Evolutionary conservation across 805 yeast genomes (phyloP).

Genomic region (Ogataea pilisensis): DNA sequence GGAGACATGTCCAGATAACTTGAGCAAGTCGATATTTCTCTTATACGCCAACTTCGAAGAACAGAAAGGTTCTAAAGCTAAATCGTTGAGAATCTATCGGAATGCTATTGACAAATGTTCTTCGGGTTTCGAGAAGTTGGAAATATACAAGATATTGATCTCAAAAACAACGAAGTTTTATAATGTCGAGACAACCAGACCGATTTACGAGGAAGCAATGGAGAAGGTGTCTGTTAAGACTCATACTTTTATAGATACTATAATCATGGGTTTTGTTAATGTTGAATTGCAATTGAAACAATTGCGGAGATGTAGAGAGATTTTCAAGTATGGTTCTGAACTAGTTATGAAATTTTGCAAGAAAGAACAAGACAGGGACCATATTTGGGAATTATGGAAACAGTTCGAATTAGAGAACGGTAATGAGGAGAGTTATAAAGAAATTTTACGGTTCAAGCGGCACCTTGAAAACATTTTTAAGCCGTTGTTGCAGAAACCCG

Average conservation of each 20-base stretch:
- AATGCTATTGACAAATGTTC: constrained; percentile 35
- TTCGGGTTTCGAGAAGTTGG: constrained; percentile 29
- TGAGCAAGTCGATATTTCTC: constrained; percentile 46
- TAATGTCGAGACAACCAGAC: constrained; percentile 42
- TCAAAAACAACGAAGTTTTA: constrained; percentile 35
- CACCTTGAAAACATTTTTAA: constrained; percentile 19
- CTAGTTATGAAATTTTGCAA: constrained; percentile 31
- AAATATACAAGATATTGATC: constrained; percentile 41
- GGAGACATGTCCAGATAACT: constrained; percentile 43
- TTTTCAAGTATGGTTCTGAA: constrained; percentile 53
- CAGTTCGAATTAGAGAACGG: constrained; percentile 72
- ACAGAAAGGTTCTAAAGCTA: constrained; percentile 44
- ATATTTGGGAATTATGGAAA: constrained; percentile 69
- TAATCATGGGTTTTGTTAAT: constrained; percentile 51
- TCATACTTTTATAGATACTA: constrained; percentile 30
- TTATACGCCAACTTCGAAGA: constrained; percentile 63
- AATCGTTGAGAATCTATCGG: constrained; percentile 45
- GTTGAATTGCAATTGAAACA: constrained; percentile 55
- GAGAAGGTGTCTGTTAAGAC: constrained; percentile 25
- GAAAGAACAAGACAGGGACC: constrained; percentile 23
- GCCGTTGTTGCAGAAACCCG: constrained; percentile 20
- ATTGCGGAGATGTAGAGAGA: constrained; percentile 54
- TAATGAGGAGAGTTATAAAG: constrained; percentile 63
- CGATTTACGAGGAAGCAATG: constrained; percentile 50
- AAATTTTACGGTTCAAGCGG: constrained; percentile 63